A percentile compares a stretch with the other conserved stretches of the same genome.
These are phyloP conservation scores for Capsella bursapastoris DNA, from an alignment of 345 rosid genomes.

Conservation along the genomic window DNA sequence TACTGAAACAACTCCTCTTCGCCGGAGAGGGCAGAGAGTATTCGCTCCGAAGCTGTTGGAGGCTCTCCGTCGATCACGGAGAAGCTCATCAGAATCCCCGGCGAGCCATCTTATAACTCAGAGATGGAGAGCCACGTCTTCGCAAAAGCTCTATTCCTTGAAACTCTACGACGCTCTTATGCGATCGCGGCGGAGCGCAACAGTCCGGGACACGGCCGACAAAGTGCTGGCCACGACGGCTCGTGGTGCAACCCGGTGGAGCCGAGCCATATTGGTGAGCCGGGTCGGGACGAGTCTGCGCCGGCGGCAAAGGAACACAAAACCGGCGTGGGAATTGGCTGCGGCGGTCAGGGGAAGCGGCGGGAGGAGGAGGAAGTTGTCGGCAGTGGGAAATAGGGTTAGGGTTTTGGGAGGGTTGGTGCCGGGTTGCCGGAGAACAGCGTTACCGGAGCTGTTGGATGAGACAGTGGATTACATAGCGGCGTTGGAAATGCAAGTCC, in stretches of 20 bases:
- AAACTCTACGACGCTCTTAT: constrained; percentile 74
- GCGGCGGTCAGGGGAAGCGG: constrained; percentile 40
- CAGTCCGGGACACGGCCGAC: constrained; percentile 89
- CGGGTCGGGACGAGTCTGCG: constrained; percentile 69
- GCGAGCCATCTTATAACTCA: constrained; percentile 7
- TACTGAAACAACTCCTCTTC: constrained; percentile 13
- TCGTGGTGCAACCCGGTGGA: constrained; percentile 87
- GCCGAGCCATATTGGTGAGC: constrained; percentile 81
- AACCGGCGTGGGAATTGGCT: constrained; percentile 32
- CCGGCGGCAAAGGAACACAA: constrained; percentile 51
- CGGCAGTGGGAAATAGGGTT: constrained; percentile 69
- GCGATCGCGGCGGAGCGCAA: constrained; percentile 52
- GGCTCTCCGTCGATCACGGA: constrained; percentile 34
- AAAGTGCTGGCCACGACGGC: constrained; percentile 80
- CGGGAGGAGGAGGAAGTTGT: constrained; percentile 57
- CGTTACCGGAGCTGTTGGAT: constrained; percentile 83
- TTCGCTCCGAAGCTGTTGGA: constrained; percentile 36
- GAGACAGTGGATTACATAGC: constrained; percentile 95
- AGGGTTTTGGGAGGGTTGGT: constrained; percentile 79
- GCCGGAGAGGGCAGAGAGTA: constrained; percentile 35
- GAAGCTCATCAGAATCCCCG: constrained; percentile 23
- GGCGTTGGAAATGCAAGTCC: constrained; percentile 96
- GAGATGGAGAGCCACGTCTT: constrained; percentile 72
- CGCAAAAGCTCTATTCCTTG: constrained; percentile 73
- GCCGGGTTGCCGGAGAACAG: constrained; percentile 95